Base-by-base conservation (phyloP, 208 protist species). In the Trypanosoma theileri region DNA sequence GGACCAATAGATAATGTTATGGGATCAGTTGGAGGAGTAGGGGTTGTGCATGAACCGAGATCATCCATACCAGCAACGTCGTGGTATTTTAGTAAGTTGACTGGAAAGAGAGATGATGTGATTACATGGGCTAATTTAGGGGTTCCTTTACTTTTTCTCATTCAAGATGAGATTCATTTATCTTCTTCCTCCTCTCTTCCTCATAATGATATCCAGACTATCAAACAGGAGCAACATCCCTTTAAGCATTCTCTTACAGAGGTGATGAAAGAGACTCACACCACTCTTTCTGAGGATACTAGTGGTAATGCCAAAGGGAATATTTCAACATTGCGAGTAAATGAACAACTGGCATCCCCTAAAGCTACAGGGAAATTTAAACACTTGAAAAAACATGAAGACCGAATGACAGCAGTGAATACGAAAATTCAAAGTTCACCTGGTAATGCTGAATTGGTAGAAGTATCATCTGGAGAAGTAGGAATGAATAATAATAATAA, bases 111-210 rank as follows among this genome's bases (percentile, higher is more conserved):
- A 45, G 45, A 31, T 19, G 45, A 57, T 54, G 52, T 21, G 1
- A 14, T 13, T n/a, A 9, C 44, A 28, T 76, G 54, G 62, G 22
- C 55, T 35, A 60, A 9, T 40, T 42, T 40, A 17, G 22, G 41
- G 44, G 64, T 70, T n/a, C 71, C 71, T 41, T 45, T 76, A 14
- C 31, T 76, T 17, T 76, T 61, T 60, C 7, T 60, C 0, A 61
- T 76, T 48, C 63, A 70, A n/a, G 57, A 40, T 14, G 58, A 61
- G 19, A 16, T 57, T 4, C 6, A 42, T 11, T 28, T 17, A 22
- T 19, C 3, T 14, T 28, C 16, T 22, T 42, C 7, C 2, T 26
- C 48, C 9, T 12, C 52, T 13, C 4, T 24, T 13, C 12, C 48
- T 35, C 10, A 61, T 22, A 9, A 26, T 64, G 59, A 50, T 17